These are phyloP conservation scores for Cinchona pubescens DNA, from an alignment of 257 asterid species.

Conservation along the genomic window DNA sequence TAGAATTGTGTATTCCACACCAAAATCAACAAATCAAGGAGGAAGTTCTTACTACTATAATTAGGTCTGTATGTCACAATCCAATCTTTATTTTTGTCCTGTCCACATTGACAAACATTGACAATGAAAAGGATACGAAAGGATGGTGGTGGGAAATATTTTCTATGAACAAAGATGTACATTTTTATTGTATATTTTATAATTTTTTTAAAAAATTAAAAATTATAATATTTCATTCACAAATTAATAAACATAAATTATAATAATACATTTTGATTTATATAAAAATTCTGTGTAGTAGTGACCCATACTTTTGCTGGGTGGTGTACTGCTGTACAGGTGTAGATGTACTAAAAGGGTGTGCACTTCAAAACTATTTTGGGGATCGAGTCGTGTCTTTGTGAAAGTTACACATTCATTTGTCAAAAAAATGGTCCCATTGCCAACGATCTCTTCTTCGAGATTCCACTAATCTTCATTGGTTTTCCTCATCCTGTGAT, in stretches of 20 bases:
- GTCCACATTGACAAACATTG: neutral
- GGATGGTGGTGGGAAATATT: too few species aligned
- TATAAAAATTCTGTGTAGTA: too few species aligned
- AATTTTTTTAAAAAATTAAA: too few species aligned
- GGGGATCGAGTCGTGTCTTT: neutral
- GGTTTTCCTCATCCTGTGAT: neutral
- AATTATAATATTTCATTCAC: too few species aligned
- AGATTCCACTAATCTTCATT: neutral
- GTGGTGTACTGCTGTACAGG: neutral
- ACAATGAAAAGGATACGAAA: neutral
- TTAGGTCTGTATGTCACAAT: neutral
- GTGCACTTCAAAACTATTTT: neutral
- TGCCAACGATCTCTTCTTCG: neutral
- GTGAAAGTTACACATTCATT: neutral
- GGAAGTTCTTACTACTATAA: neutral
- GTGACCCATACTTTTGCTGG: neutral
- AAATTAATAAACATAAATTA: too few species aligned
- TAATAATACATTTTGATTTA: too few species aligned
- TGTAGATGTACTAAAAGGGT: neutral
- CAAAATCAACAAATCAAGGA: neutral
- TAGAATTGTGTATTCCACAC: neutral
- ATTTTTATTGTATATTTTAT: too few species aligned
- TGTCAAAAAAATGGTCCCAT: neutral
- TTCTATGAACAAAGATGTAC: too few species aligned
- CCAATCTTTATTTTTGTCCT: slow-evolving; percentile 11